Conservation (phyloP, 2,329 filamentous ascomycete genomes). For the Coniella lustricola region DNA sequence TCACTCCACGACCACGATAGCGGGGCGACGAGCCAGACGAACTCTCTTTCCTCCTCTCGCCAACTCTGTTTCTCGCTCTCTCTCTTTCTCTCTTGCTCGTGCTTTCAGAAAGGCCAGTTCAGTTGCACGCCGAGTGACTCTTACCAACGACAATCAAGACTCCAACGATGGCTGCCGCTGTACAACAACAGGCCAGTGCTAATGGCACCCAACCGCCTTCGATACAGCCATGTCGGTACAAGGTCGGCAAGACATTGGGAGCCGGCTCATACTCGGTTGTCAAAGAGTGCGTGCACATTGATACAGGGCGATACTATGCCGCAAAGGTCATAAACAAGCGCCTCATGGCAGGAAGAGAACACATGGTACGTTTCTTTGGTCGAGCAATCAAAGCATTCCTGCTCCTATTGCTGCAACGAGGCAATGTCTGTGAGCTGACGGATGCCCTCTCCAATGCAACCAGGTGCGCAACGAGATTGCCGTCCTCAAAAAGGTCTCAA, state of each 20-base stretch:
- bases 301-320: conserved; percentile 95
- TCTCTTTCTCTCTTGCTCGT: background rate
- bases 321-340: conserved; percentile 99
- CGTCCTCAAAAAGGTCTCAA: conserved; percentile 93
- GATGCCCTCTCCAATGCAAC: background rate
- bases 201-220: conserved; percentile 41
- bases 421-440: background rate
- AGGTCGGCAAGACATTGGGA: conserved; percentile 95
- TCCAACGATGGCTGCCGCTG: conserved; percentile 16
- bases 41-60: background rate
- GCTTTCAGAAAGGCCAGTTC: background rate
- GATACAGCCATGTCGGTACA: conserved; percentile 94
- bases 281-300: conserved; percentile 98
- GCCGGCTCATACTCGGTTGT: conserved; percentile 97
- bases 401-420: background rate
- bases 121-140: background rate
- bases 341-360: conserved; percentile 92
- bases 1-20: background rate
- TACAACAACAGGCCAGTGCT: conserved; percentile 16
- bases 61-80: background rate
- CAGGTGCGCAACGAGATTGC: conserved; percentile 97
- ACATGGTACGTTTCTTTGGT: conserved; percentile 63
- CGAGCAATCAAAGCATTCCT: background rate
- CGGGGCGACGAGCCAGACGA: background rate
- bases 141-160: background rate